Base-by-base conservation (phyloP, 441 rosid species). In the Croton laevigatus region DNA sequence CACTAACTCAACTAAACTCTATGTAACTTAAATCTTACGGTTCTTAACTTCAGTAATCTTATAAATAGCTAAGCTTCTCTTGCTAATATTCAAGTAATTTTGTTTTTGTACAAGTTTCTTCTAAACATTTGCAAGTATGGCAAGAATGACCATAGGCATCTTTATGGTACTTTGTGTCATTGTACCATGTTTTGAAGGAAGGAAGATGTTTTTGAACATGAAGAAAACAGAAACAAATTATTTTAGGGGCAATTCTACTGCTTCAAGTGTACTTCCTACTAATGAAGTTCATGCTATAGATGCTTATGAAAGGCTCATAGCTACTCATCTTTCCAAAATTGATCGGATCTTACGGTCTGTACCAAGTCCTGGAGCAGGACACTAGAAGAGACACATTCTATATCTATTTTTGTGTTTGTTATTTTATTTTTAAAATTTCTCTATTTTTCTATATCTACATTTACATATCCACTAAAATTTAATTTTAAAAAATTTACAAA, bases 131-230 rank as follows among this genome's bases (percentile, higher is more conserved):
- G 7, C 6, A 49, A 14, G 1, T 13, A 60, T 60, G 64, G 64
- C 16, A 60, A 60, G 64, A 9, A n/a, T 1, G 16, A 44, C 23
- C 22, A 7, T 14, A 34, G 8, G 37, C 64, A 5, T 60, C 8
- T 8, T 49, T 49, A 12, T 60, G 8, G 19, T 59, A 6, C 37
- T 36, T 37, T 60, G 64, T 44, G 46, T 36, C n/a, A n/a, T 17
- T 17, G 10, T 34, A 60, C 44, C 64, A 8, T 54, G 59, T 60
- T 36, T 60, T 37, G 64, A 60, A 37, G 65, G 44, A 14, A 60
- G 46, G 8, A 60, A 60, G 46, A 2, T 60, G 44, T 7, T 27
- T 27, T 27, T 59, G 44, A 9, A 40, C 44, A 40, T 40, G 44
- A 8, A 40, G 8, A 40, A 40, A 8, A 6, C 9, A 40, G 44